Evolutionary conservation across 139 green algal genomes (phyloP), one percentile per base, ranked within the genome.

Genomic region (Picochlorum sp.): DNA sequence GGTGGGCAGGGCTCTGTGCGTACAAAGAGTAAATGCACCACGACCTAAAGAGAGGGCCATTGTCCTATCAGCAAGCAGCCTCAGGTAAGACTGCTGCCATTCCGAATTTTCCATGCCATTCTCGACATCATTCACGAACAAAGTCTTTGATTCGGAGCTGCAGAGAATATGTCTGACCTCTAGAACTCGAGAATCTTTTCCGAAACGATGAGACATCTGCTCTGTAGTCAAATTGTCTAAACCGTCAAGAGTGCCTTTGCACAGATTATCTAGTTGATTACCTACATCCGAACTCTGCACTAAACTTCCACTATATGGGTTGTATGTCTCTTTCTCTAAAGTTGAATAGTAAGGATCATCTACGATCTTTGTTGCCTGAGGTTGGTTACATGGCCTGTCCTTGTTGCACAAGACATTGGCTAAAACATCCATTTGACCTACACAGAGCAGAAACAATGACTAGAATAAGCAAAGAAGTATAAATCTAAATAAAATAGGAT

Each of bases 1-100:
- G 7, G 89, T 93, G 10, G 82, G 81, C 39, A 86, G 67, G 10
- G 74, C 67, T 7, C 49, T 57, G 40, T 74, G 49, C 35, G 73
- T 78, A 33, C 59, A 65, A 20, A 76, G 57, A 20, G 47, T 57
- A 5, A 73, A 35, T 22, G 64, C 68, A 24, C 68, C 68, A 2
- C 64, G 56, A n/a, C 67, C 67, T 51, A 53, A 25, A 44, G 51
- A 39, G 20, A 18, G 5, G n/a, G 50, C 47, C 24, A 52, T 20
- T 43, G 40, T 59, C 16, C 44, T 29, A 10, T 16, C n/a, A 13
- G 20, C 24, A 4, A 53, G 24, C n/a, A 53, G 22, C 6, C n/a
- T 53, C 0, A 53, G 44, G 12, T 53, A 14, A 7, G 18, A 12
- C 24, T 53, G 44, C 20, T 53, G 44, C 44, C 8, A n/a, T 13